Evolutionary conservation across 805 yeast species (phyloP).

Genomic region (Wickerhamiella slavikovae): DNA sequence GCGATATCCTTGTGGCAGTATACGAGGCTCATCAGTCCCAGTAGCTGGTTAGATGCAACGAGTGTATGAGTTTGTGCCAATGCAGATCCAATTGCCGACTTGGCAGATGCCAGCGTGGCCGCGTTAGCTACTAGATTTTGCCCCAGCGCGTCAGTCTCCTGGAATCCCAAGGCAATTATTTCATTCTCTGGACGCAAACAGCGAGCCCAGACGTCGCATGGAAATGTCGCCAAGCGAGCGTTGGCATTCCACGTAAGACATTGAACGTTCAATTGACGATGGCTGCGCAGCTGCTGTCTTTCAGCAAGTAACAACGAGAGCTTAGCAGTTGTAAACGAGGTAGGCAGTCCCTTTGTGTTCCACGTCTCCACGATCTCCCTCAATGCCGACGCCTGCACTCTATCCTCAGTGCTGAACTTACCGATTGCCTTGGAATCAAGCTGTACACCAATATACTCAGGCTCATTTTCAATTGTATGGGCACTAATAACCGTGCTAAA

Average conservation of each 20-base stretch:
- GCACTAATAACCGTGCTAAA: too few relatives aligned
- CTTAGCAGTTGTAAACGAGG: slow-evolving; percentile 9
- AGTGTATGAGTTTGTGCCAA: slow-evolving; percentile 16
- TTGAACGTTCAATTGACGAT: slow-evolving; percentile 10
- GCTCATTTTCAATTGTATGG: too few relatives aligned
- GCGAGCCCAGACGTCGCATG: slow-evolving; percentile 1
- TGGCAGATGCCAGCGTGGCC: slow-evolving; percentile 13
- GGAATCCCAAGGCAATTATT: slow-evolving; percentile 23
- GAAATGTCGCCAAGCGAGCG: slow-evolving; percentile 15
- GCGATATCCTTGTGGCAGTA: slow-evolving; percentile 19
- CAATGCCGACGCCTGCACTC: slow-evolving; percentile 2
- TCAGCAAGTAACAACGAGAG: slow-evolving; percentile 7
- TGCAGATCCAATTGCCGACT: slow-evolving; percentile 9
- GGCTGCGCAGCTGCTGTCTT: neutral
- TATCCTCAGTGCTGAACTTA: slow-evolving; percentile 2
- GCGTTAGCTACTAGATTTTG: slow-evolving; percentile 17
- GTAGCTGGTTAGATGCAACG: slow-evolving; percentile 26
- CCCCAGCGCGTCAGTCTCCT: slow-evolving; percentile 37
- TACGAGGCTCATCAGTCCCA: slow-evolving; percentile 31
- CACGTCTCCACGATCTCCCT: slow-evolving; percentile 7
- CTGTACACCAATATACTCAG: slow-evolving; percentile 4
- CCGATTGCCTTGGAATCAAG: slow-evolving; percentile 10
- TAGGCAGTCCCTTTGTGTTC: slow-evolving; percentile 10
- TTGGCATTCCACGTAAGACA: slow-evolving; percentile 23
- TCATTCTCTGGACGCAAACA: slow-evolving; percentile 3